Evolutionary conservation across 139 green algal species (phyloP), one percentile per base, ranked within the genome.

Genomic region (Diplosphaera chodatii): DNA sequence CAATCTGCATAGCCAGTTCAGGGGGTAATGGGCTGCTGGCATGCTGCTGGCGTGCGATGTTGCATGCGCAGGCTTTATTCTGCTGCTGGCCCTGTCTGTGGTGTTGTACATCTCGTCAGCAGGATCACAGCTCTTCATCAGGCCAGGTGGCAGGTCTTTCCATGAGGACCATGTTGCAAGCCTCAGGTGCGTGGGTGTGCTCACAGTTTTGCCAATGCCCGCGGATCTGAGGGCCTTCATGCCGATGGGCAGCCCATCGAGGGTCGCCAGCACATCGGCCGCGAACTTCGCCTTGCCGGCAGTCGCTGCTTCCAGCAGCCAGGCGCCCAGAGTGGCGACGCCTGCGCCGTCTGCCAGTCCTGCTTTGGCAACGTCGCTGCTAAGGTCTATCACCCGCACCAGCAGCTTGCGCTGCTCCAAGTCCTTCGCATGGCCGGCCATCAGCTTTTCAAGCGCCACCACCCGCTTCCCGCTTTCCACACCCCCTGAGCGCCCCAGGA

Each of bases 241-340:
- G 37, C 75, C 73, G 67, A 83, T 73, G 3, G 78, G 78, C 75
- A 83, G 37, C 33, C 33, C 55, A 30, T 67, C 68, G 40, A 83
- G 64, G 33, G 40, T 64, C 4, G n/a, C 68, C 27, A 83, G 62
- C 1, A 62, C 10, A 2, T 69, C 65, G 0, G 66, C 40, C 23
- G 72, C 63, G n/a, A 73, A 34, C 23, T 72, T 68, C 25, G 32
- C 40, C 32, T 72, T 76, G 33, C 40, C 56, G 33, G 55, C 75
- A 20, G 22, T 40, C 2, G 82, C 59, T 8, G 62, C 59, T 20
- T 74, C 63, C 16, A 28, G 21, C 63, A 83, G 71, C 78, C 78
- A 83, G 32, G 28, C 15, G 41, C 82, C 40, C 32, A 83, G 31
- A 31, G 63, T 55, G 1, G 69, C 59, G 28, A 83, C 63, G 27